Percentiles rank a stretch among this genome's conserved stretches.
These are phyloP conservation scores for Huntiella abstrusa DNA, from an alignment of 2,329 filamentous ascomycete species.

Conservation along the genomic window DNA sequence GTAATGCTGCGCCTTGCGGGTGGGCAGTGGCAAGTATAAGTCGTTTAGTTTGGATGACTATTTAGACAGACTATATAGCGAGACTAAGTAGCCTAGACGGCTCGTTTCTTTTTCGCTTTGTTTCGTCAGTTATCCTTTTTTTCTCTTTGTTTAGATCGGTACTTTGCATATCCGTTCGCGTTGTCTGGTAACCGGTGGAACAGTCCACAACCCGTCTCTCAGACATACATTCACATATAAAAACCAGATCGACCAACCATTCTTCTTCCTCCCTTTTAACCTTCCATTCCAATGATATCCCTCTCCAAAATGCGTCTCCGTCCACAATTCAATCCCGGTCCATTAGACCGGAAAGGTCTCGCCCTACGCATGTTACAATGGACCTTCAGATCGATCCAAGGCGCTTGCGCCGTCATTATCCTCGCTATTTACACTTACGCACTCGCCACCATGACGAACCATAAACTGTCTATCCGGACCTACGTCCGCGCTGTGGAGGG, in stretches of 20 bases:
- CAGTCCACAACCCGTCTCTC: neutral
- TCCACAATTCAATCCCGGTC: neutral
- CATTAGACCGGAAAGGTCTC: constrained; percentile 6
- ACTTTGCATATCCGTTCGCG: too few relatives aligned
- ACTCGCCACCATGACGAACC: constrained; percentile 50
- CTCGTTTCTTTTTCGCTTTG: too few relatives aligned
- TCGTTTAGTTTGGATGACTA: too few relatives aligned
- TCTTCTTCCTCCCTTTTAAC: neutral
- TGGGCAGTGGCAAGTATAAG: too few relatives aligned
- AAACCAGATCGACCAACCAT: neutral
- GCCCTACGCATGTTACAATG: constrained; percentile 48
- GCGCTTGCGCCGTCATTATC: constrained; percentile 53
- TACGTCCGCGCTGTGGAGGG: constrained; percentile 59
- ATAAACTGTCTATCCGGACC: constrained; percentile 41
- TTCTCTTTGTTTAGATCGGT: too few relatives aligned
- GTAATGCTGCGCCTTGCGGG: too few relatives aligned
- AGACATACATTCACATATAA: neutral
- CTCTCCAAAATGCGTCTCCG: neutral
- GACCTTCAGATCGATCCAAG: constrained; percentile 53
- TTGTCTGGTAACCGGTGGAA: too few relatives aligned
- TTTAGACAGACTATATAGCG: too few relatives aligned
- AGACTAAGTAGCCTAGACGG: too few relatives aligned
- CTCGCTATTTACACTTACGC: constrained; percentile 74
- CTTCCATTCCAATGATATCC: neutral
- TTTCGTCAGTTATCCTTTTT: too few relatives aligned